A percentile compares a stretch with the other conserved stretches of the same genome.
Evolutionary conservation across 345 rosid species (phyloP).

Genomic region (Boechera stricta): DNA sequence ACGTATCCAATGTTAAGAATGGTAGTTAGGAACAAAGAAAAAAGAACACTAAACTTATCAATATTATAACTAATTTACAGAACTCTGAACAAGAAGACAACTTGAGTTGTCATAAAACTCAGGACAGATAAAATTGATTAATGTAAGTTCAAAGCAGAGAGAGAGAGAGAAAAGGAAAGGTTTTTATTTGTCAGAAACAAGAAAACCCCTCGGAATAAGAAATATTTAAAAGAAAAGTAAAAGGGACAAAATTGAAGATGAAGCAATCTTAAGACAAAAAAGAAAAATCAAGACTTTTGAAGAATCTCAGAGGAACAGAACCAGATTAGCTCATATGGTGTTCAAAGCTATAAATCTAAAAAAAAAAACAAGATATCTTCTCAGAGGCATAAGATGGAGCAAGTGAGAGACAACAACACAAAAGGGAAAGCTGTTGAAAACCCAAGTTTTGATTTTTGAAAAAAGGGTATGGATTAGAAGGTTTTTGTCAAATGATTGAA

Average conservation of each 20-base stretch:
- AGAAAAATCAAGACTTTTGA: constrained; percentile 23
- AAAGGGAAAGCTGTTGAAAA: no score
- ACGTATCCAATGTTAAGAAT: constrained; percentile 21
- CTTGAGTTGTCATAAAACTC: constrained; percentile 38
- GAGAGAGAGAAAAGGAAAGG: constrained; percentile 9
- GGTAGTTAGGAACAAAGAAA: constrained; percentile 42
- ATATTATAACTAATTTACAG: constrained; percentile 36
- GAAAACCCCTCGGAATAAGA: constrained; percentile 25
- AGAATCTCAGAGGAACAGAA: constrained; percentile 38
- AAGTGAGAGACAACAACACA: constrained; percentile 25
- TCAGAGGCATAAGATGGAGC: constrained; percentile 23
- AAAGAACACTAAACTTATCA: constrained; percentile 23
- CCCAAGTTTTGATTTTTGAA: constrained; percentile 21
- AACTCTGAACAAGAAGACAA: constrained; percentile 47
- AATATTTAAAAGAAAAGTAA: constrained; percentile 10
- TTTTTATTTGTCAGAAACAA: constrained; percentile 41
- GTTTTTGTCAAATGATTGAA: constrained; percentile 53
- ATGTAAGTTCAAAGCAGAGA: constrained; percentile 25
- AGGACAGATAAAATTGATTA: constrained; percentile 19
- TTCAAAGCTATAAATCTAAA: constrained; percentile 6
- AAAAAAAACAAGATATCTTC: background rate
- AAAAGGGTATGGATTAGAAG: constrained; percentile 11
- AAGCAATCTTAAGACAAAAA: constrained; percentile 38
- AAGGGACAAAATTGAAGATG: constrained; percentile 34
- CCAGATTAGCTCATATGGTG: constrained; percentile 27